Evolutionary conservation across 306 rosid genomes (phyloP).

Genomic region (Prunus kanzakura): DNA sequence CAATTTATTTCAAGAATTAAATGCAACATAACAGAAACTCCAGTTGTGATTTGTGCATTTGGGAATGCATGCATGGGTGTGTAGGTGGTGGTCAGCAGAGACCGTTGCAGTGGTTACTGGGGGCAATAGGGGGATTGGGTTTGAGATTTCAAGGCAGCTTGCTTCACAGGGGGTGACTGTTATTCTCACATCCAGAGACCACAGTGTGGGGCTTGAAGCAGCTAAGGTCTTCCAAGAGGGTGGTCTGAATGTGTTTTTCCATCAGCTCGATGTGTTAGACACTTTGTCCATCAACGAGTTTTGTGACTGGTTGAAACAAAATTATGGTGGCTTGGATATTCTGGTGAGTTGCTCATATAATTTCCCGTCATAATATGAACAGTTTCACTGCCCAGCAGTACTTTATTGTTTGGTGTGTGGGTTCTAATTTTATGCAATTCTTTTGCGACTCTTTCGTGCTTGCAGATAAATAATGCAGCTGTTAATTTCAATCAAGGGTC

Average conservation of each 20-base stretch:
- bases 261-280: slow-evolving; percentile 76
- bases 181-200: slow-evolving; percentile 77
- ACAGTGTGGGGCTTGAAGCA: slow-evolving; percentile 70
- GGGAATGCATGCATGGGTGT: not conserved
- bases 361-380: not conserved
- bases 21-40: not conserved
- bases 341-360: slow-evolving; percentile 44
- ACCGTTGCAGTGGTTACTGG: slow-evolving; percentile 85
- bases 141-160: slow-evolving; percentile 73
- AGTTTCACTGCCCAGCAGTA: not conserved
- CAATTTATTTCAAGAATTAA: not conserved
- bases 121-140: slow-evolving; percentile 92
- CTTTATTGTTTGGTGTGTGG: not conserved
- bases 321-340: slow-evolving; percentile 77
- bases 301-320: slow-evolving; percentile 62
- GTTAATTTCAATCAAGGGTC: slow-evolving; percentile 82
- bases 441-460: not conserved
- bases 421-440: not conserved
- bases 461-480: slow-evolving; percentile 87
- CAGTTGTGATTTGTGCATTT: not conserved
- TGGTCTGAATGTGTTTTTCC: slow-evolving; percentile 65
- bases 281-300: slow-evolving; percentile 50
- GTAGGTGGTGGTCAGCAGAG: slow-evolving; percentile 94
- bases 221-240: slow-evolving; percentile 84
- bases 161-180: slow-evolving; percentile 83